phyloP scores from a whole-genome alignment of 257 asterid genomes.

The Mitragyna speciosa region DNA sequence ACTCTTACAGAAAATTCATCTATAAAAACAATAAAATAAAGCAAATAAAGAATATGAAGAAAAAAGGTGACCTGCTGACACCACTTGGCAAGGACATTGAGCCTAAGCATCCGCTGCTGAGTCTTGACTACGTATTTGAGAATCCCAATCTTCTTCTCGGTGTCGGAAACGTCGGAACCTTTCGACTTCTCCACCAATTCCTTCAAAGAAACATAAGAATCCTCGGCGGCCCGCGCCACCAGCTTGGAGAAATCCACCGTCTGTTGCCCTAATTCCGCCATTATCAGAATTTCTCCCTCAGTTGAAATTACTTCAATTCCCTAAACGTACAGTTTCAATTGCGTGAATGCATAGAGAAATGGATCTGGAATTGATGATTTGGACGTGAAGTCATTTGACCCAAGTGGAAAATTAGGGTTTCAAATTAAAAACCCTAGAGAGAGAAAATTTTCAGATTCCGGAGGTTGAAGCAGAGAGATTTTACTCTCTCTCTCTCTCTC shows the following conservation, averaged over 20 bases:
- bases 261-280: constrained; percentile 85
- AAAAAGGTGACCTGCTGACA: constrained; percentile 77
- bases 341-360: neutral
- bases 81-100: constrained; percentile 98
- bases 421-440: constrained; percentile 2
- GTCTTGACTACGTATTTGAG: constrained; percentile 87
- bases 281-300: constrained; percentile 24
- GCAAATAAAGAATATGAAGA: neutral
- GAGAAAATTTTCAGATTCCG: neutral
- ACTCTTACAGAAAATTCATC: neutral
- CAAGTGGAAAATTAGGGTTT: constrained; percentile 23
- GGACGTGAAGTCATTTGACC: neutral
- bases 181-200: constrained; percentile 88
- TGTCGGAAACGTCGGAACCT: constrained; percentile 67
- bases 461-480: constrained; percentile 1
- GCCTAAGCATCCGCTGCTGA: constrained; percentile 97
- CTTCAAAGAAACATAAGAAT: constrained; percentile 63
- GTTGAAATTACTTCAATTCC: neutral
- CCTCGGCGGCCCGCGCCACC: constrained; percentile 83
- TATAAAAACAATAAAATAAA: neutral
- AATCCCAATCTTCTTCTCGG: constrained; percentile 92
- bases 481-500: constrained; percentile 1
- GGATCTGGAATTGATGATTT: neutral
- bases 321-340: neutral
- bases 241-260: constrained; percentile 83